phyloP scores from a whole-genome alignment of 2,329 filamentous ascomycete species.

The Diaporthe citrichinensis region DNA sequence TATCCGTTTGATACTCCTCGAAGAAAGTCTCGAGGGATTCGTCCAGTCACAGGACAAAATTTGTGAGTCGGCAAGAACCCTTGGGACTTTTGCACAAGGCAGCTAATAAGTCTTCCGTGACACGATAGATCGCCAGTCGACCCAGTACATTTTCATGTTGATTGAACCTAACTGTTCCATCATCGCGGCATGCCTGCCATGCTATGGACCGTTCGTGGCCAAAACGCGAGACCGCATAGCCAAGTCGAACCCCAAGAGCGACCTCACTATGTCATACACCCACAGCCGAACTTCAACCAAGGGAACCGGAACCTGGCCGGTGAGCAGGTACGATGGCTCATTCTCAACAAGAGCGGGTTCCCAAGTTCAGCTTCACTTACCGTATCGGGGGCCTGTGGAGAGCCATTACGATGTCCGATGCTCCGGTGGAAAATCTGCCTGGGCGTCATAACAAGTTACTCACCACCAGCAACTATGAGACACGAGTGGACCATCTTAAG shows the following conservation, averaged over 20 bases:
- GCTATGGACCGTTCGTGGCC: conserved; percentile 1
- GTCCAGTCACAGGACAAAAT: not conserved
- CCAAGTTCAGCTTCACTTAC: not conserved
- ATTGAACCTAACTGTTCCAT: conserved; percentile 26
- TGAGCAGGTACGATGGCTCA: not conserved
- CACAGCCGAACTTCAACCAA: not conserved
- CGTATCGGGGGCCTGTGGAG: not conserved
- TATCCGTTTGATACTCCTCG: not conserved
- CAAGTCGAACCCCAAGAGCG: not conserved
- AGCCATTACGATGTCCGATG: not conserved
- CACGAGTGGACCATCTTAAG: too few relatives aligned
- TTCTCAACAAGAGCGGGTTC: not conserved
- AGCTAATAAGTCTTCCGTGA: not conserved
- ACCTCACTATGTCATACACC: not conserved
- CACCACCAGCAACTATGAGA: too few relatives aligned
- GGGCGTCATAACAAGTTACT: too few relatives aligned
- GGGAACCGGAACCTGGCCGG: not conserved
- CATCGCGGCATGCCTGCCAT: conserved; percentile 24
- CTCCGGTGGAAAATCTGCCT: not conserved
- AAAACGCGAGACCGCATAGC: not conserved
- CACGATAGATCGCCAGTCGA: not conserved
- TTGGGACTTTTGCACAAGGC: not conserved
- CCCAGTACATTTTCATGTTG: conserved; percentile 10
- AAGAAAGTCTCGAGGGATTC: not conserved
- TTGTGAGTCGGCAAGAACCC: not conserved